Percentiles rank a stretch among this genome's conserved stretches.
Evolutionary conservation across 2,329 filamentous ascomycete species (phyloP).

Genomic region (Diaporthe sp.): DNA sequence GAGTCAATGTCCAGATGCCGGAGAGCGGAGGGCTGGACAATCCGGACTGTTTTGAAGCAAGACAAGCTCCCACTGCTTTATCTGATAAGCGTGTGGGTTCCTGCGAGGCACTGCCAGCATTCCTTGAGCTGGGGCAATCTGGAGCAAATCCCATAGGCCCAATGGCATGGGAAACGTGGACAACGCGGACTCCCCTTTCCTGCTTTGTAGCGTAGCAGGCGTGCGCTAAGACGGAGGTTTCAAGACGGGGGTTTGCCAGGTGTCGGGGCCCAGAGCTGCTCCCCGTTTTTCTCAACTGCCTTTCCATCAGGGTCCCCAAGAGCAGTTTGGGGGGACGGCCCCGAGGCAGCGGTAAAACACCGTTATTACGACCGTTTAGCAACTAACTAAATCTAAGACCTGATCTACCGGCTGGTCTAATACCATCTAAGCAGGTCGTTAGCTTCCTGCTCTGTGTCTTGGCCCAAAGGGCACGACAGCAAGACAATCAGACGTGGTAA

Average conservation of each 20-base stretch:
- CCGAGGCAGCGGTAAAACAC: neutral
- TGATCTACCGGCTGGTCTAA: neutral
- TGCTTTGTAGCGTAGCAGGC: neutral
- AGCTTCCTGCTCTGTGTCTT: no score
- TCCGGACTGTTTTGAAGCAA: slow-evolving; percentile 8
- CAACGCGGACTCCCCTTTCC: neutral
- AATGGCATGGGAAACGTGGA: slow-evolving; percentile 26
- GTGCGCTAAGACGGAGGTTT: slow-evolving; percentile 33
- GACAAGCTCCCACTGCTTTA: slow-evolving; percentile 33
- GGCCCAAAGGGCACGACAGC: no score
- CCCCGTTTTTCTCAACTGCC: neutral
- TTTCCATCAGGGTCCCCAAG: neutral
- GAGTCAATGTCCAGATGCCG: slow-evolving; percentile 24
- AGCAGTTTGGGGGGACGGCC: neutral
- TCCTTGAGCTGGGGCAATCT: slow-evolving; percentile 11
- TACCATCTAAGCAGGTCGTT: slow-evolving; percentile 4
- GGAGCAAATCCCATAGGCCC: slow-evolving; percentile 27
- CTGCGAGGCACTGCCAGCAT: slow-evolving; percentile 4
- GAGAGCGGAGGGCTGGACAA: slow-evolving; percentile 19
- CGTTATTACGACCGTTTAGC: neutral
- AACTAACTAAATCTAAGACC: no score
- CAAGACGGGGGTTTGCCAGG: slow-evolving; percentile 3
- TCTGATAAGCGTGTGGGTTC: slow-evolving; percentile 35
- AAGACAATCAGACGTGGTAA: neutral
- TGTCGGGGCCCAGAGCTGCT: slow-evolving; percentile 2